A percentile compares a stretch with the other conserved stretches of the same genome.
phyloP scores from a whole-genome alignment of 1,284 basidiomycete species.

The Malassezia nana region DNA sequence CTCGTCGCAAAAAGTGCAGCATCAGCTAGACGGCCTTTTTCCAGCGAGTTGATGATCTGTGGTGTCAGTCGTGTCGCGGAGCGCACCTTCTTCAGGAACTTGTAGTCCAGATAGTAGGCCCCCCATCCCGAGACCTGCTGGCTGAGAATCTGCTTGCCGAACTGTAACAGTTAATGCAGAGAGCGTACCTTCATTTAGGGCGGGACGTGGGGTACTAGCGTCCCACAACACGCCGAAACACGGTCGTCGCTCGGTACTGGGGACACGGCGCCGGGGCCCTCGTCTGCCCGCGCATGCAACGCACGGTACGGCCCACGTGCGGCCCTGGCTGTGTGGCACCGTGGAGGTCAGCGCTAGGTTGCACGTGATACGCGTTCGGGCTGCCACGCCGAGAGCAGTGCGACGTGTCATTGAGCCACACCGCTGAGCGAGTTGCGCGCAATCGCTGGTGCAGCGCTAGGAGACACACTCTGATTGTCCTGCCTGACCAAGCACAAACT shows the following conservation, averaged over 20 bases:
- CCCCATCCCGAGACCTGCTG: constrained; percentile 98
- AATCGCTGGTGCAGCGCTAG: background rate
- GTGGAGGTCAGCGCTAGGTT: background rate
- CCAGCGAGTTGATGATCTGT: constrained; percentile 89
- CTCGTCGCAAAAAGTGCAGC: constrained; percentile 76
- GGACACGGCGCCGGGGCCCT: background rate
- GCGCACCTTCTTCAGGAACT: constrained; percentile 72
- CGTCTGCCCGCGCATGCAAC: background rate
- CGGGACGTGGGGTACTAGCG: background rate
- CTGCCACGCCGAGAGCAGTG: constrained; percentile 8
- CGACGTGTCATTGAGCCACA: constrained; percentile 1
- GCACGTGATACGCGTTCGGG: constrained; percentile 11
- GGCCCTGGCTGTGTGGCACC: background rate
- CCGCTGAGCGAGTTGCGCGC: background rate
- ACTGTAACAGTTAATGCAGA: constrained; percentile 50
- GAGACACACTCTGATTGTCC: background rate
- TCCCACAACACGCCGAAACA: background rate
- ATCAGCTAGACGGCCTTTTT: constrained; percentile 77
- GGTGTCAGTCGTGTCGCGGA: background rate
- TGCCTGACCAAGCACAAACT: background rate
- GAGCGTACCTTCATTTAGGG: constrained; percentile 16
- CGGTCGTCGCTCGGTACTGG: background rate
- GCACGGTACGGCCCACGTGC: background rate
- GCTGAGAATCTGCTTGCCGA: constrained; percentile 94
- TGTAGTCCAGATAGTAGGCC: constrained; percentile 93